Evolutionary conservation across 2,329 filamentous ascomycete genomes (phyloP).

Genomic region (Apiospora kogelbergensis): DNA sequence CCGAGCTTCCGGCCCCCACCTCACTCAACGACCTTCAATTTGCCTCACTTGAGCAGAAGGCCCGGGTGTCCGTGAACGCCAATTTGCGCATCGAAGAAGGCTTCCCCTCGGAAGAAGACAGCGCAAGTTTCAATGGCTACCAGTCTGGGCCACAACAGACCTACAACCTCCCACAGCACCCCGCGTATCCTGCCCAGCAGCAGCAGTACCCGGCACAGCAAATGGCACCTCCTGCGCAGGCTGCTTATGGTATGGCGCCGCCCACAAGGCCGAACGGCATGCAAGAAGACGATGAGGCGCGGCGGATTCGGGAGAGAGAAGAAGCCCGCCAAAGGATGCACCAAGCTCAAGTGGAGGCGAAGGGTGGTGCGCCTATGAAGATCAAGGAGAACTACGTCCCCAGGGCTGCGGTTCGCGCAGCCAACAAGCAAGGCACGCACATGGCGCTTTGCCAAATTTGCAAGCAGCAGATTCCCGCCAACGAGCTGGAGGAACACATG

Average conservation of each 20-base stretch:
- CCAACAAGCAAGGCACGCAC: conserved; percentile 62
- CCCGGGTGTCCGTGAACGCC: conserved; percentile 80
- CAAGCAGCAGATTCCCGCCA: conserved; percentile 81
- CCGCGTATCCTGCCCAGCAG: conserved; percentile 39
- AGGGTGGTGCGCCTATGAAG: conserved; percentile 73
- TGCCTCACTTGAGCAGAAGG: conserved; percentile 92
- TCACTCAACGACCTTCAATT: conserved; percentile 90
- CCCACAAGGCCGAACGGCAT: conserved; percentile 34
- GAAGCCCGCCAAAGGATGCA: conserved; percentile 65
- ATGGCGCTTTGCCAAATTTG: conserved; percentile 90
- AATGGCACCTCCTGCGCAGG: conserved; percentile 39
- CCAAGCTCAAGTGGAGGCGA: conserved; percentile 76
- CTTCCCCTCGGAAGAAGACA: conserved; percentile 78
- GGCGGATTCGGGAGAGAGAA: conserved; percentile 62
- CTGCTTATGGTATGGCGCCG: conserved; percentile 33
- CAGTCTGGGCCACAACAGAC: conserved; percentile 33
- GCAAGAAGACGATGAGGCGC: conserved; percentile 63
- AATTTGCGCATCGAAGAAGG: conserved; percentile 91
- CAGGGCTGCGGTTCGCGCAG: conserved; percentile 71
- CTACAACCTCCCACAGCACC: conserved; percentile 45
- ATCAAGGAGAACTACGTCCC: conserved; percentile 94
- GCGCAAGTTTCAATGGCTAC: conserved; percentile 51
- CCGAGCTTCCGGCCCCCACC: conserved; percentile 83
- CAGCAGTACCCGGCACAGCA: conserved; percentile 29
- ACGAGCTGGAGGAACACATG: conserved; percentile 90